Conservation (phyloP, 164 flowering plant genomes). For the Macadamia integrifolia region DNA sequence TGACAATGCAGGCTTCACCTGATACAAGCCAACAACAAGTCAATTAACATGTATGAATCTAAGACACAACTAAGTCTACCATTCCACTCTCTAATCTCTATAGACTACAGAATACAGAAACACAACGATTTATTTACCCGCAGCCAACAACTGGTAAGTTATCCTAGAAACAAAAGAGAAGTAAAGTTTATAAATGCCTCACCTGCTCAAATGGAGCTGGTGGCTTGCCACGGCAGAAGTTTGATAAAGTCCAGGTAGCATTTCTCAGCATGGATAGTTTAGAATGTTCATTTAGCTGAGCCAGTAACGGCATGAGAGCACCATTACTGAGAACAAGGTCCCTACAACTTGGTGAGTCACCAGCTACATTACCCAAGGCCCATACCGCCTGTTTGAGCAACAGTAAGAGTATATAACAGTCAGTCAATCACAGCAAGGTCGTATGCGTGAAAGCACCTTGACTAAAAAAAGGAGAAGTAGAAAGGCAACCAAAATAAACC, state of each 20-base stretch:
- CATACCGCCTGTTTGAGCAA: constrained; percentile 45
- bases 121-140: too few relatives aligned
- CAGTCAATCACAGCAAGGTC: not conserved
- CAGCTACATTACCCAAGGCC: constrained; percentile 75
- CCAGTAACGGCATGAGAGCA: constrained; percentile 52
- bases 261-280: constrained; percentile 19
- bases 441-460: not conserved
- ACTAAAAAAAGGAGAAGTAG: not conserved
- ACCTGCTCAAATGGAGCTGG: constrained; percentile 24
- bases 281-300: constrained; percentile 15
- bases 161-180: not conserved
- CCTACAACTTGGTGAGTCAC: constrained; percentile 65
- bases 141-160: too few relatives aligned
- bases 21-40: not conserved
- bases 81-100: too few relatives aligned
- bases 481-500: not conserved
- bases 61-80: not conserved
- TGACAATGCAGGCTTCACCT: constrained; percentile 65
- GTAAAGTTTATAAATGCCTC: not conserved
- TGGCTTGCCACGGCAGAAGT: constrained; percentile 24
- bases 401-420: not conserved
- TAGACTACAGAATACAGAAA: too few relatives aligned
- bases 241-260: constrained; percentile 29
- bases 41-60: not conserved
- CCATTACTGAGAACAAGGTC: constrained; percentile 56